A percentile compares a stretch with the other conserved stretches of the same genome.
Conservation (phyloP, 1,284 basidiomycete species). For the Cutaneotrichosporon mucoides region DNA sequence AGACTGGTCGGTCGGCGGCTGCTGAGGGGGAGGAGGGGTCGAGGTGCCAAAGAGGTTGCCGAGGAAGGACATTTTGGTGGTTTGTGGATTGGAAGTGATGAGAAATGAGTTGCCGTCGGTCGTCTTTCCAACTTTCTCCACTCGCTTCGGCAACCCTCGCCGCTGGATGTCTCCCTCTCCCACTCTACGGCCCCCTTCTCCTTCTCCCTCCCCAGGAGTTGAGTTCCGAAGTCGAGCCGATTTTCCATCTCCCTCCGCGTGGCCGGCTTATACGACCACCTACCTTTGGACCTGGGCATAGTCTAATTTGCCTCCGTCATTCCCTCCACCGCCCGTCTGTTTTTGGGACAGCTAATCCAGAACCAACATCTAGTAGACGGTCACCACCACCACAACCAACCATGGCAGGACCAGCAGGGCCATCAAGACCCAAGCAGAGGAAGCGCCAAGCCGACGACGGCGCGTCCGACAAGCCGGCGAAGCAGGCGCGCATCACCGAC, state of each 20-base stretch:
- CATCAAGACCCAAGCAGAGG: conserved; percentile 10
- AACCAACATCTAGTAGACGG: not conserved
- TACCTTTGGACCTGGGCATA: too few relatives aligned
- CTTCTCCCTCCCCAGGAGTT: too few relatives aligned
- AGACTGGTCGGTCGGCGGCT: conserved; percentile 16
- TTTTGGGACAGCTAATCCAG: not conserved
- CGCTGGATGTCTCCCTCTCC: not conserved
- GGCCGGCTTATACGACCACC: too few relatives aligned
- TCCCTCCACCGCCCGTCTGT: conserved; percentile 1
- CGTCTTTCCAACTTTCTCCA: conserved; percentile 2
- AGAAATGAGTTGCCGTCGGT: not conserved
- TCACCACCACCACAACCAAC: not conserved
- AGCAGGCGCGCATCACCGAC: conserved; percentile 12
- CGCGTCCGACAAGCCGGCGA: not conserved
- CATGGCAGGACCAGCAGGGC: conserved; percentile 7
- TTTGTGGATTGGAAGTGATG: not conserved
- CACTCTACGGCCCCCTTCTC: too few relatives aligned
- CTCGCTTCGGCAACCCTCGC: too few relatives aligned
- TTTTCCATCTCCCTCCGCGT: too few relatives aligned
- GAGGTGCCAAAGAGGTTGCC: conserved; percentile 36
- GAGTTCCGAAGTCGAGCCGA: too few relatives aligned
- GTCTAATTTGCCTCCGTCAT: not conserved
- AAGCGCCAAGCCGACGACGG: conserved; percentile 10
- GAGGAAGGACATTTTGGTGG: conserved; percentile 44
- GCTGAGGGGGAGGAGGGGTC: conserved; percentile 12